phyloP scores from a whole-genome alignment of 75 land plant species.

The Pseudotsuga menziesii region DNA sequence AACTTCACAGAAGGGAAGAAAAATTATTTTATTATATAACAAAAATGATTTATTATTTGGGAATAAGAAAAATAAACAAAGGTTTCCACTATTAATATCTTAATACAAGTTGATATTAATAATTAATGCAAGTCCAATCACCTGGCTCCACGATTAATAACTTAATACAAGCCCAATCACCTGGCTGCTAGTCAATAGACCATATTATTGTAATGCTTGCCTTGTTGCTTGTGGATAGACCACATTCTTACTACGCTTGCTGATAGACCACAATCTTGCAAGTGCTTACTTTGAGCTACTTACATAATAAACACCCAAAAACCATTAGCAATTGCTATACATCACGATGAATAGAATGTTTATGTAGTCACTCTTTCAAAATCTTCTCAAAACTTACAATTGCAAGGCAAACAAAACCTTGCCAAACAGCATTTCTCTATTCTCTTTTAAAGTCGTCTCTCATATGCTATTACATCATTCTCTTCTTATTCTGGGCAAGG shows the following conservation, averaged over 20 bases:
- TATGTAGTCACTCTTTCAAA: background rate
- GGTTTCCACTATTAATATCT: too few species aligned
- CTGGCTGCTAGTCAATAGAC: too few species aligned
- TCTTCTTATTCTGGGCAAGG: background rate
- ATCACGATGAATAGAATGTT: slow-evolving; percentile 6
- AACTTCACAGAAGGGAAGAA: background rate
- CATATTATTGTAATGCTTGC: too few species aligned
- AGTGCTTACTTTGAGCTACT: background rate
- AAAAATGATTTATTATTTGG: background rate
- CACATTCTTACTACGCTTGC: too few species aligned
- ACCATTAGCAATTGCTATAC: background rate
- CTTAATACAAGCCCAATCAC: too few species aligned
- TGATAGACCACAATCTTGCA: too few species aligned
- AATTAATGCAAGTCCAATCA: too few species aligned
- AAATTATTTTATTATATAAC: background rate
- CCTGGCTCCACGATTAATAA: too few species aligned
- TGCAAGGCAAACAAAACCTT: slow-evolving; percentile 2
- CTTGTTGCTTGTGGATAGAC: too few species aligned
- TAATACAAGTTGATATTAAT: too few species aligned
- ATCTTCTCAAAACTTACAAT: background rate
- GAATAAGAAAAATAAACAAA: background rate
- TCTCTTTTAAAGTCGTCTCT: too few species aligned
- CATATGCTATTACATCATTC: background rate
- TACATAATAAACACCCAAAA: background rate
- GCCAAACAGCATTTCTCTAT: background rate